Base-by-base conservation (phyloP, 1,284 basidiomycete species). In the Cryptococcus wingfieldii region DNA sequence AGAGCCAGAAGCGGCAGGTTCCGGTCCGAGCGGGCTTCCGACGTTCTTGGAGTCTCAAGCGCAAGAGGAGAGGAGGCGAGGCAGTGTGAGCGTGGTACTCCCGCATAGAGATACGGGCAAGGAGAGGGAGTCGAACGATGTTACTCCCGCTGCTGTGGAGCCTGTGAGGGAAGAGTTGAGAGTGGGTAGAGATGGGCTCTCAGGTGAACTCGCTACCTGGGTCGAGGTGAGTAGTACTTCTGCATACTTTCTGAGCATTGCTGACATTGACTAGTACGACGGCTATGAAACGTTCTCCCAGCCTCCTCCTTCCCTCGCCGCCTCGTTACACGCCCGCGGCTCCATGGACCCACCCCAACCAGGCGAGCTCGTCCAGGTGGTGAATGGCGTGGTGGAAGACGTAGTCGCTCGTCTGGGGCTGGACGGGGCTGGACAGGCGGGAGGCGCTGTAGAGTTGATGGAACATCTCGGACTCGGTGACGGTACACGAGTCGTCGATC, bases 271-370 rank as follows among this genome's bases (percentile, higher is more conserved):
- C 8, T 25, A 78, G 68, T 76, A 74, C 50, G 77, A 78, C 56
- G 77, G 77, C 1, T 78, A 77, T 57, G 77, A 78, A 56, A 74
- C 70, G 3, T 78, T 78, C 55, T 75, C 72, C 2, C 62, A 71
- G 5, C 69, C 74, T 1, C 76, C 77, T 6, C 77, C 77, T 5
- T 63, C 69, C 1, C 66, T 70, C 3, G 56, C 66, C 2, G 73
- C 67, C 8, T 72, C 70, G 6, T 70, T 70, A 37, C 71, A 73
- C 14, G 69, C 67, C 5, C 68, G 62, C 3, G 68, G 71, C 0
- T 63, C 60, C 14, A 77, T 78, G 71, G 77, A 78, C 53, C 74
- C 73, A 1, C 75, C 72, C 4, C 56, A 63, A 38, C 70, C 74
- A 43, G 69, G 68, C 8, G 68, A 71, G 25, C 25, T 46, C 28